Base-by-base conservation (phyloP, 1,139 yeast genomes). In the Williopsis jadinii region DNA sequence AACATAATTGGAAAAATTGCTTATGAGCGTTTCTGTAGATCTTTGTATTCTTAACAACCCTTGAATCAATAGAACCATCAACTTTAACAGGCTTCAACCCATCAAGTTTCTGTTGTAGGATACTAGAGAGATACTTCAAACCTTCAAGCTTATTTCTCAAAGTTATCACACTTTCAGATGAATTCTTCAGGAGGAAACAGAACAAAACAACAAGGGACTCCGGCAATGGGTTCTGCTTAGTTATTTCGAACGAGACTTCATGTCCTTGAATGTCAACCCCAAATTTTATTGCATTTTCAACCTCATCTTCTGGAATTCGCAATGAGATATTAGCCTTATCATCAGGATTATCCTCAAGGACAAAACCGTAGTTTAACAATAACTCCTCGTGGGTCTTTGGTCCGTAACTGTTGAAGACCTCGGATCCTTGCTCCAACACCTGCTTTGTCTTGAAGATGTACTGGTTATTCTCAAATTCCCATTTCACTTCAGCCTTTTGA, bases 351-450 rank as follows among this genome's bases (percentile, higher is more conserved):
- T 73, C 63, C 19, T 74, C 73, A 3, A 83, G 41, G 24, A 80
- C 77, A 61, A 87, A 87, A 0, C 96, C 97, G 52, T 74, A 74
- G 3, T 73, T 74, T 31, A 64, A 53, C 30, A 74, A 49, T 24
- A 67, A 66, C 51, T 86, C 95, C 54, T 84, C 87, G 55, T 88
- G 88, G 1, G 94, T 82, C 57, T 87, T 88, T 45, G 80, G 75
- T 1, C 97, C 97, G 59, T 90, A 88, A 60, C 85, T 87, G 59
- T 88, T 87, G 59, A 61, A 81, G 2, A 87, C 52, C 54, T 86
- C 83, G 5, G 57, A 55, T 0, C 77, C 80, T 9, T 50, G 51
- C 1, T 42, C 46, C 4, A 58, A 39, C 19, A 41, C 12, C 13
- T 50, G 54, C 10, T 44, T 36, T 1, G 69, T 58, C 37, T 56